These are phyloP conservation scores for Pseudogymnoascus sp. DNA, from an alignment of 2,329 filamentous ascomycete species.

Conservation along the genomic window DNA sequence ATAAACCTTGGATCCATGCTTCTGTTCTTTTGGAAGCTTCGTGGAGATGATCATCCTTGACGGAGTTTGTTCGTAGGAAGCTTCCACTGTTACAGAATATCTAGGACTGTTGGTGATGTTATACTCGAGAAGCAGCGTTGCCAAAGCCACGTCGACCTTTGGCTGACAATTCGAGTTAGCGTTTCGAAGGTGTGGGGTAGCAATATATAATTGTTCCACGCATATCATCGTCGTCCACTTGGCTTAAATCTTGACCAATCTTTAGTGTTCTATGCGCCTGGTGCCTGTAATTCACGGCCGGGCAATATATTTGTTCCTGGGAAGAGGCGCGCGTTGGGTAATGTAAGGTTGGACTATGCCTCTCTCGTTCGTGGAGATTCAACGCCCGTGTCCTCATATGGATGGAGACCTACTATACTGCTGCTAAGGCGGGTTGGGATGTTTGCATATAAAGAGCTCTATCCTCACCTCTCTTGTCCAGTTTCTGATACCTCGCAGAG, in stretches of 20 bases:
- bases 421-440: not conserved
- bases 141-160: not conserved
- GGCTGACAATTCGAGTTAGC: not conserved
- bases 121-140: not conserved
- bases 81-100: not conserved
- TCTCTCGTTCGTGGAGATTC: not conserved
- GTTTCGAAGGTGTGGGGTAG: constrained; percentile 7
- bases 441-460: not conserved
- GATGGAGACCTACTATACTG: not conserved
- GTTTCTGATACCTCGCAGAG: not conserved
- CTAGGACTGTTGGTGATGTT: not conserved
- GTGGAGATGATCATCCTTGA: not conserved
- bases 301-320: not conserved
- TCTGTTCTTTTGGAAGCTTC: not conserved
- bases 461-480: not conserved
- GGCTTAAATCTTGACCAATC: constrained; percentile 1
- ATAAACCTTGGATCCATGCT: not conserved
- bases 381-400: not conserved
- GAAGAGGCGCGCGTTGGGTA: not conserved
- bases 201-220: constrained; percentile 9
- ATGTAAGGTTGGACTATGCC: not conserved
- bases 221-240: not conserved
- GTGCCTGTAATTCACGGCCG: not conserved
- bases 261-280: not conserved
- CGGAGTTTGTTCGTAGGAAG: not conserved